A percentile compares a stretch with the other conserved stretches of the same genome.
Conservation (phyloP, 2,329 filamentous ascomycete species). For the Phialophora verrucosa region DNA sequence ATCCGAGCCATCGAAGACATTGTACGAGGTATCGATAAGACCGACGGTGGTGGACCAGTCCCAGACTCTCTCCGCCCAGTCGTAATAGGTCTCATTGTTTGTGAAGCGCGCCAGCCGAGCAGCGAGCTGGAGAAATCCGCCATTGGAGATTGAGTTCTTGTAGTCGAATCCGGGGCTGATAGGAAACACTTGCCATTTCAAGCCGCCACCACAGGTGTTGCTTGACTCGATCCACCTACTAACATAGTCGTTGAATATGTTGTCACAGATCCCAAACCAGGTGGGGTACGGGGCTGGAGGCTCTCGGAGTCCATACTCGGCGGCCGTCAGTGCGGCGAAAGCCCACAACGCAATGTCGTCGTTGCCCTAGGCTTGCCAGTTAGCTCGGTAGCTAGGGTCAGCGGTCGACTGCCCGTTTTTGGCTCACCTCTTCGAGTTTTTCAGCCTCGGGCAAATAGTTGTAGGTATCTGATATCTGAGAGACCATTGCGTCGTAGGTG, state of each 20-base stretch:
- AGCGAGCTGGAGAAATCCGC: conserved; percentile 61
- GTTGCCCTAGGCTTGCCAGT: conserved; percentile 53
- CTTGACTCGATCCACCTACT: conserved; percentile 67
- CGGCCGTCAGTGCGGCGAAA: conserved; percentile 69
- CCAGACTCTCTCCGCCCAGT: conserved; percentile 70
- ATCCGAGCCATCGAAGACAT: conserved; percentile 69
- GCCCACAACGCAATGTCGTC: conserved; percentile 75
- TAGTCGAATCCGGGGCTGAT: conserved; percentile 70
- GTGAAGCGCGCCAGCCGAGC: conserved; percentile 80
- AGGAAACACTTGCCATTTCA: conserved; percentile 83
- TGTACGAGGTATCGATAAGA: conserved; percentile 66
- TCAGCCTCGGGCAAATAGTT: conserved; percentile 63
- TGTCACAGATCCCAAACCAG: conserved; percentile 65
- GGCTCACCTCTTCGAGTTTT: conserved; percentile 33
- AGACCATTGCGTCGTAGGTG: conserved; percentile 63
- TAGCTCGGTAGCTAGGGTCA: not conserved
- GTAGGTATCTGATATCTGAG: conserved; percentile 63
- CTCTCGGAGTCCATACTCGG: conserved; percentile 67
- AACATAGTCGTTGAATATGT: conserved; percentile 73
- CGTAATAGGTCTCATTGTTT: conserved; percentile 74
- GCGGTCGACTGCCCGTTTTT: not conserved
- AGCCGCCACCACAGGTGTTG: conserved; percentile 70
- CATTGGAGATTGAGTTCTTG: conserved; percentile 64
- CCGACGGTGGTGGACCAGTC: conserved; percentile 61
- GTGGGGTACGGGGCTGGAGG: conserved; percentile 50